A percentile compares a stretch with the other conserved stretches of the same genome.
phyloP scores from a whole-genome alignment of 768 basidiomycete species.

The Ramaria sp. region DNA sequence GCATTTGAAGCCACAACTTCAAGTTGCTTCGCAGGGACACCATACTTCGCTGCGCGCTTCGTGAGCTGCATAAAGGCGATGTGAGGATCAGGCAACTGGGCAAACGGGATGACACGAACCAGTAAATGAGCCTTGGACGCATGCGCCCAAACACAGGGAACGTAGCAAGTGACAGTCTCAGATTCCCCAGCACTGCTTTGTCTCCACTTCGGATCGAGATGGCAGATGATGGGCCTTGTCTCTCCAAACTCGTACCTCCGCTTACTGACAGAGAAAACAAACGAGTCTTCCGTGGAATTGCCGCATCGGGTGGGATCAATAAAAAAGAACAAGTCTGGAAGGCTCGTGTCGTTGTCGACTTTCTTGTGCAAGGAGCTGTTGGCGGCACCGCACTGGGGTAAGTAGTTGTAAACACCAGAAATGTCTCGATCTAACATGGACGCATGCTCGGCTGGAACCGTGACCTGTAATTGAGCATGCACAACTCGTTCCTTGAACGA shows the following conservation, averaged over 20 bases:
- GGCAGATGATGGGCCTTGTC: slow-evolving; percentile 65
- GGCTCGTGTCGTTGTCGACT: slow-evolving; percentile 29
- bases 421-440: slow-evolving; percentile 65
- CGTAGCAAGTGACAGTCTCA: slow-evolving; percentile 41
- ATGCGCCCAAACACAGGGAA: slow-evolving; percentile 58
- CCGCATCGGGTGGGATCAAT: slow-evolving; percentile 73
- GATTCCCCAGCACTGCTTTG: slow-evolving; percentile 35
- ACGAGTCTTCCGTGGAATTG: slow-evolving; percentile 63
- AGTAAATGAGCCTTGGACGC: slow-evolving; percentile 29
- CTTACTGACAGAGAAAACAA: slow-evolving; percentile 74
- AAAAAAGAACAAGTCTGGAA: slow-evolving; percentile 64
- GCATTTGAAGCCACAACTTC: slow-evolving; percentile 42
- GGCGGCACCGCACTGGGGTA: slow-evolving; percentile 85
- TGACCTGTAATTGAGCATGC: slow-evolving; percentile 53
- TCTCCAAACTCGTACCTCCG: slow-evolving; percentile 76
- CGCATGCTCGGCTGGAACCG: slow-evolving; percentile 35
- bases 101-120: slow-evolving; percentile 38
- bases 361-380: slow-evolving; percentile 69
- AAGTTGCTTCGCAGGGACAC: slow-evolving; percentile 46
- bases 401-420: slow-evolving; percentile 65
- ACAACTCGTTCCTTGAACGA: slow-evolving; percentile 60
- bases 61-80: slow-evolving; percentile 34
- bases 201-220: slow-evolving; percentile 68
- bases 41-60: slow-evolving; percentile 46
- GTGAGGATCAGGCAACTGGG: not conserved